Evolutionary conservation across 164 flowering plant species (phyloP), one percentile per base, ranked within the genome.

Genomic region (Cinnamomum chago): DNA sequence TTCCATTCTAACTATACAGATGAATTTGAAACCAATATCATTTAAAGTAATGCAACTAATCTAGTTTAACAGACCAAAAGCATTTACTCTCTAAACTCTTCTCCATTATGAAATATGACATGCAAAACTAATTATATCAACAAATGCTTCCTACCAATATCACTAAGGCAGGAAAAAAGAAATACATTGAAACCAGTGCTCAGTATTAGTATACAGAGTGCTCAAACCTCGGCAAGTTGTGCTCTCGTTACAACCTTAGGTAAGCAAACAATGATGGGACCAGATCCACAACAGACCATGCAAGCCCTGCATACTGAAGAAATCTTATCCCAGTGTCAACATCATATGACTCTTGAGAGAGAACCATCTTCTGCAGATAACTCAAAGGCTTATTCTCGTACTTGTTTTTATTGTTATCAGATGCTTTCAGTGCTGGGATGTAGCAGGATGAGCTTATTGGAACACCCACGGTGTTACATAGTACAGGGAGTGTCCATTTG

Each of bases 281-380:
- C 65, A 92, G 89, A 73, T 94, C 99, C 20, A 92, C 98, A 30
- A 92, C 97, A 5, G 99, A 88, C 99, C 99, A 96, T 3, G 98
- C 99, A 72, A 96, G 98, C 62, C 98, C 98, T 27, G 98, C 88
- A 77, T 96, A 96, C 72, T 96, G 99, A 68, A 94, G 71, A 73
- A 96, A 90, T 80, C 98, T 87, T 70, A 94, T 92, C 18, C 98
- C 99, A 1, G 99, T 92, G 76, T 96, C 99, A 23, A 96, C 91
- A 79, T 96, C 97, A 76, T 84, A 91, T 2, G 90, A 82, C 6
- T 86, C 88, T 67, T 89, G 88, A 20, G 82, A 72, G 75, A 83
- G 80, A 35, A 87, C 78, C 20, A 89, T 47, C 79, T 84, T 94
- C 66, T 87, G 92, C n/a, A 89, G 47, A 83, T 84, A 85, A 72